Evolutionary conservation across 2,329 filamentous ascomycete genomes (phyloP).

Genomic region (Xylaria sp.): DNA sequence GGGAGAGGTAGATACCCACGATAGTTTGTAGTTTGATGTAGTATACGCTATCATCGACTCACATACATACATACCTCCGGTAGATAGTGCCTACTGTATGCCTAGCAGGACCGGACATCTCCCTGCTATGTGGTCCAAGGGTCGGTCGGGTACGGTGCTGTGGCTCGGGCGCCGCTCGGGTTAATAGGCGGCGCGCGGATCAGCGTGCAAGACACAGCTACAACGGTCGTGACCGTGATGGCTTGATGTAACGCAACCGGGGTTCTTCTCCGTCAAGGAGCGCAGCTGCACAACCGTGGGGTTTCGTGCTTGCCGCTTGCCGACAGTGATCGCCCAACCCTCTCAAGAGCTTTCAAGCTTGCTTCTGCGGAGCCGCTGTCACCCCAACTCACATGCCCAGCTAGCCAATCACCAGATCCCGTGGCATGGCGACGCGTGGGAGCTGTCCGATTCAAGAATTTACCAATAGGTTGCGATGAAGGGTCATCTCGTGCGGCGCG

Average conservation of each 20-base stretch:
- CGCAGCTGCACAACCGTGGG: constrained; percentile 41
- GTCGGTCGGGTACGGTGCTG: not conserved
- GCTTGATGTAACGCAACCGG: constrained; percentile 47
- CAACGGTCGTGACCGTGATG: constrained; percentile 37
- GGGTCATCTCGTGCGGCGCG: constrained; percentile 44
- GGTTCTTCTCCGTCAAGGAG: constrained; percentile 31
- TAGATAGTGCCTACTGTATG: not conserved
- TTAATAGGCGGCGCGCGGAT: constrained; percentile 26
- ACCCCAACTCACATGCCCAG: constrained; percentile 38
- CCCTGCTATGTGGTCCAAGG: not conserved
- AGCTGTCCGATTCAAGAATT: constrained; percentile 20
- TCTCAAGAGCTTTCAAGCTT: constrained; percentile 29
- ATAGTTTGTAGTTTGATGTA: not conserved
- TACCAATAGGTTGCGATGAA: constrained; percentile 4
- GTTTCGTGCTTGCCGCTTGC: constrained; percentile 43
- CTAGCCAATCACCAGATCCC: constrained; percentile 45
- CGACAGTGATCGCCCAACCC: constrained; percentile 45
- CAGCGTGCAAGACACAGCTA: constrained; percentile 32
- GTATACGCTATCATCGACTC: not conserved
- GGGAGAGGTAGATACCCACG: constrained; percentile 22
- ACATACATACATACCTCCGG: not conserved
- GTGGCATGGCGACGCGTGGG: constrained; percentile 33
- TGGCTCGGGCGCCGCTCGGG: constrained; percentile 14
- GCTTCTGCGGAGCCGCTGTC: constrained; percentile 37
- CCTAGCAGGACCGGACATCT: not conserved